Base-by-base conservation (phyloP, 2,329 filamentous ascomycete genomes). In the Aspergillus pseudoterreus region DNA sequence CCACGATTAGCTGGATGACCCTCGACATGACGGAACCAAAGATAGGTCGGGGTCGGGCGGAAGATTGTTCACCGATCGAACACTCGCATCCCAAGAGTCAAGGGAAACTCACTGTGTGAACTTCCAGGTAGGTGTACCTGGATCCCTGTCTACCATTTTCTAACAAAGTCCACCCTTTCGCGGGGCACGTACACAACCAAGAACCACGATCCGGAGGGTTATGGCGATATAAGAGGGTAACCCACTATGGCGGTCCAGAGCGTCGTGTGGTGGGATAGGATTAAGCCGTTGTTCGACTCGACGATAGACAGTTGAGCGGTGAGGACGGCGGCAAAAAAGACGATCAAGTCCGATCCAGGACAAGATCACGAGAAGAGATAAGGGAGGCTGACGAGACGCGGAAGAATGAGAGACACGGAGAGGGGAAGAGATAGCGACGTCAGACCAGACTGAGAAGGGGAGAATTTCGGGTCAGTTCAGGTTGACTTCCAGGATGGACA, bases 121-220 rank as follows among this genome's bases (percentile, higher is more conserved):
- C 82, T 97, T 97, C 92, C 92, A 97, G 78, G 92, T 97, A 72
- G 92, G 92, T 78, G 90, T 87, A 82, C 85, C 90, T 78, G 88
- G 82, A 79, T 95, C 91, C 80, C 87, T 88, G 84, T 96, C 92
- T 81, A 94, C 92, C 92, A 97, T 96, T 87, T 69, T 65, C 62
- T 62, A 92, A 74, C 68, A 69, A 67, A 60, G 61, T 64, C 67
- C 62, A 65, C 64, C 65, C 64, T 67, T 60, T 57, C 51, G 58
- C 58, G 57, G 59, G 57, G 56, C 57, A 58, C 54, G 51, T 53
- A 53, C 39, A 47, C 45, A 45, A 51, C 49, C 51, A 55, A 50
- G 56, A 52, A 38, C 45, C 45, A 53, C 39, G 47, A 27, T 45
- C 38, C 36, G 38, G 42, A 47, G 38, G 49, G 36, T 47, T 51